A percentile compares a stretch with the other conserved stretches of the same genome.
phyloP scores from a whole-genome alignment of 2,329 filamentous ascomycete species.

The Arachnomyces sp. region DNA sequence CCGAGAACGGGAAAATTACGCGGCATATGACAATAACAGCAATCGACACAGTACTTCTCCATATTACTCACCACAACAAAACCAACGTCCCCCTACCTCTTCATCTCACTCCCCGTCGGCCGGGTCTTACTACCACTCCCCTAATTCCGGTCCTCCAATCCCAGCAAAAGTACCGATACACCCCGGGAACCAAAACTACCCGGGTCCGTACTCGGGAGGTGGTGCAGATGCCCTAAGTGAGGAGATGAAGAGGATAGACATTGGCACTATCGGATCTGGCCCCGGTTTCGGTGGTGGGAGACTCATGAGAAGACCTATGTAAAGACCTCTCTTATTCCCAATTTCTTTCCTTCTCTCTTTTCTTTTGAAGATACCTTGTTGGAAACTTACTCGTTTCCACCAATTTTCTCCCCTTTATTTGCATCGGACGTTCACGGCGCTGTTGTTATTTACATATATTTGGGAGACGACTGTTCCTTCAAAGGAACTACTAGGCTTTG shows the following conservation, averaged over 20 bases:
- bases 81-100: conserved; percentile 15
- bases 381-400: too few relatives aligned
- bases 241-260: conserved; percentile 47
- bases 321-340: too few relatives aligned
- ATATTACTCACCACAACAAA: conserved; percentile 16
- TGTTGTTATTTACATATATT: too few relatives aligned
- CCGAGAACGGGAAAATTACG: conserved; percentile 13
- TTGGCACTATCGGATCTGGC: conserved; percentile 22
- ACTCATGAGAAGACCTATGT: too few relatives aligned
- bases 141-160: conserved; percentile 29
- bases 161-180: conserved; percentile 36
- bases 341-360: too few relatives aligned
- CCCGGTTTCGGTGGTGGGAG: too few relatives aligned
- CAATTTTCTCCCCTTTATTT: too few relatives aligned
- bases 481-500: too few relatives aligned
- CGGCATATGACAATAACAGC: conserved; percentile 13
- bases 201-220: conserved; percentile 12
- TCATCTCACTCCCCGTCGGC: conserved; percentile 17
- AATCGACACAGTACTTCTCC: conserved; percentile 6
- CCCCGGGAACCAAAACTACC: conserved; percentile 22
- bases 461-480: too few relatives aligned
- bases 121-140: conserved; percentile 25
- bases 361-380: too few relatives aligned
- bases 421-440: too few relatives aligned
- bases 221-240: conserved; percentile 45